These are phyloP conservation scores for Dipteronia sinensis DNA, from an alignment of 345 rosid genomes.

Conservation along the genomic window DNA sequence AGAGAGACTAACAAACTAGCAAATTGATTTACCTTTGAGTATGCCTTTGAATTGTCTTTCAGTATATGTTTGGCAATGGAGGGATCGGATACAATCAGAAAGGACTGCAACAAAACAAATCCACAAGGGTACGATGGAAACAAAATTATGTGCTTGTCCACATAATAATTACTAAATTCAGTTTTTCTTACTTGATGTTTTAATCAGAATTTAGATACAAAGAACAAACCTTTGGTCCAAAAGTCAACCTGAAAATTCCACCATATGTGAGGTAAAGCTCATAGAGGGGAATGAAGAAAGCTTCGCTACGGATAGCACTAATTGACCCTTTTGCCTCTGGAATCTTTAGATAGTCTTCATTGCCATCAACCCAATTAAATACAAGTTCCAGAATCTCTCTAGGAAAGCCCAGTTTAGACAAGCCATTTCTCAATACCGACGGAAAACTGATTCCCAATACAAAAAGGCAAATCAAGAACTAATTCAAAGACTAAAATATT, in stretches of 20 bases:
- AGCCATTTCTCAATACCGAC: constrained; percentile 57
- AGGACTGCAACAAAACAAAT: constrained; percentile 56
- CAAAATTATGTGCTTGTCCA: neutral
- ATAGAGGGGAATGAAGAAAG: constrained; percentile 89
- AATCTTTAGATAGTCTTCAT: constrained; percentile 56
- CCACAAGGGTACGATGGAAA: constrained; percentile 17
- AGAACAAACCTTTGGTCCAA: constrained; percentile 91
- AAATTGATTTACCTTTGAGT: constrained; percentile 69
- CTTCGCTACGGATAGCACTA: constrained; percentile 70
- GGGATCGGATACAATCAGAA: constrained; percentile 94
- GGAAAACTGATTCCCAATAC: constrained; percentile 50
- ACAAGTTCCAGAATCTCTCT: constrained; percentile 50
- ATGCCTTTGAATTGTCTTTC: constrained; percentile 78
- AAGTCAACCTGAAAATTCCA: constrained; percentile 83
- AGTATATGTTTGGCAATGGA: constrained; percentile 86
- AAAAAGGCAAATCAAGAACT: neutral
- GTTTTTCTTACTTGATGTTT: neutral
- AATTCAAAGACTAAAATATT: neutral
- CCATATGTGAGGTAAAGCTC: constrained; percentile 93
- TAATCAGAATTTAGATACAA: neutral
- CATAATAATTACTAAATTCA: neutral
- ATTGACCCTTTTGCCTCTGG: constrained; percentile 83
- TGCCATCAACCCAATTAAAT: constrained; percentile 54
- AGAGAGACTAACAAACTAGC: neutral
- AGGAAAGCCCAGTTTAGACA: constrained; percentile 75